Conservation (phyloP, 1,284 basidiomycete genomes). For the Moesziomyces aphidis region DNA sequence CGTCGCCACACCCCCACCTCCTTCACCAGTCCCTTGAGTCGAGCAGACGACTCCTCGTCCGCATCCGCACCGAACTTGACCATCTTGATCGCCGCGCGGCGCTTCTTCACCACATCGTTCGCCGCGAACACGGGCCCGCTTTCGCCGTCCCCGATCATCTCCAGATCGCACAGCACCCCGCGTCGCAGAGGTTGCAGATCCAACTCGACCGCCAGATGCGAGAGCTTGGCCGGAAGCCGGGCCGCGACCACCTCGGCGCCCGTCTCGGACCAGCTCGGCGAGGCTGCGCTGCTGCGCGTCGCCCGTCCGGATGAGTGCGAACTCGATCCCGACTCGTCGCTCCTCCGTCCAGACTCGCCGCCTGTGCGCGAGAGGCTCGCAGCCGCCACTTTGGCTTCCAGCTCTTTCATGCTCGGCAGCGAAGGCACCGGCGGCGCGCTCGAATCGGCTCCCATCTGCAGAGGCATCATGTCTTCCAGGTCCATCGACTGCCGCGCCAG, state of each 20-base stretch:
- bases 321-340: background rate
- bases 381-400: slow-evolving; percentile 33
- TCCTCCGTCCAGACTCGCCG: slow-evolving; percentile 1
- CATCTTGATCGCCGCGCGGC: slow-evolving; percentile 55
- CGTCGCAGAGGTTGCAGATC: slow-evolving; percentile 19
- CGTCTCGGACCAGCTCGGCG: slow-evolving; percentile 9
- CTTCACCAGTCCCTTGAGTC: slow-evolving; percentile 43
- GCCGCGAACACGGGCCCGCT: slow-evolving; percentile 55
- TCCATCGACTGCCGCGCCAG: slow-evolving; percentile 56
- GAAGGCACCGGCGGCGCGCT: slow-evolving; percentile 54
- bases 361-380: slow-evolving; percentile 20
- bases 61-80: slow-evolving; percentile 26
- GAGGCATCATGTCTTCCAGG: slow-evolving; percentile 53
- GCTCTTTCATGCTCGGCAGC: slow-evolving; percentile 43
- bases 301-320: background rate
- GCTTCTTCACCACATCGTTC: slow-evolving; percentile 24
- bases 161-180: slow-evolving; percentile 27
- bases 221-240: slow-evolving; percentile 22
- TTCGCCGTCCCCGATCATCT: slow-evolving; percentile 59
- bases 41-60: slow-evolving; percentile 33
- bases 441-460: slow-evolving; percentile 23
- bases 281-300: slow-evolving; percentile 3
- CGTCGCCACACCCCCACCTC: slow-evolving; percentile 53
- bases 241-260: slow-evolving; percentile 1
- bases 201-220: slow-evolving; percentile 22